phyloP scores from a whole-genome alignment of 257 asterid species.

The Verbena officinalis region DNA sequence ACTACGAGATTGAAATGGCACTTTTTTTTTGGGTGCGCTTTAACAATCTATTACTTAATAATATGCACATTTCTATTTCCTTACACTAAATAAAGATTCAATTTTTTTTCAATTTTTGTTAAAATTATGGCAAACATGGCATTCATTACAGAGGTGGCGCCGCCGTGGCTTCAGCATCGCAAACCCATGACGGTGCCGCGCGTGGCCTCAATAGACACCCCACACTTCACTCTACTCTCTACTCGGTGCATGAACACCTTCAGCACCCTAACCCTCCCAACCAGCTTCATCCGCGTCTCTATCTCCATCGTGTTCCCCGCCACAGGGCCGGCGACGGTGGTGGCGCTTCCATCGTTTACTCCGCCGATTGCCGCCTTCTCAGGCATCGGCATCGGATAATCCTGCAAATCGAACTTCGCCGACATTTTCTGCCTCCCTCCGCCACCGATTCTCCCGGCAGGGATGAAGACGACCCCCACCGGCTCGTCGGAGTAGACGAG shows the following conservation, averaged over 20 bases:
- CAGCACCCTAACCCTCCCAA: conserved; percentile 84
- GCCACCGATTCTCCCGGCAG: conserved; percentile 84
- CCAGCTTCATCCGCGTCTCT: conserved; percentile 85
- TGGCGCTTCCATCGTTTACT: conserved; percentile 3
- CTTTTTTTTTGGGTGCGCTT: conserved; percentile 22
- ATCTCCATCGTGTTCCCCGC: conserved; percentile 65
- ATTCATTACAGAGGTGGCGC: not conserved
- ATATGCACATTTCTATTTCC: conserved; percentile 8
- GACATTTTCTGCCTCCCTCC: conserved; percentile 84
- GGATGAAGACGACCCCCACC: conserved; percentile 82
- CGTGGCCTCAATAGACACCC: conserved; percentile 68
- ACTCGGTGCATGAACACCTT: conserved; percentile 86
- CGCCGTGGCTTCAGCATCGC: conserved; percentile 55
- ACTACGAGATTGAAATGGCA: conserved; percentile 35
- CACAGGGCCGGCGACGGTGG: conserved; percentile 27
- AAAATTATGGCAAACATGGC: conserved; percentile 2
- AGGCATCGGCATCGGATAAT: conserved; percentile 63
- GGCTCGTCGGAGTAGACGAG: conserved; percentile 79
- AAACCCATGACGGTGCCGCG: conserved; percentile 80
- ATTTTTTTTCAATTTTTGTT: not conserved
- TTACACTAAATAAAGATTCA: not conserved
- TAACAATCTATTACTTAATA: conserved; percentile 25
- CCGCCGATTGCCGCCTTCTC: conserved; percentile 45
- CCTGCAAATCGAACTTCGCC: conserved; percentile 75
- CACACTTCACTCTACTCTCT: conserved; percentile 63